Evolutionary conservation across 148 eudicot species (phyloP).

Genomic region (Rhododendron henanense): DNA sequence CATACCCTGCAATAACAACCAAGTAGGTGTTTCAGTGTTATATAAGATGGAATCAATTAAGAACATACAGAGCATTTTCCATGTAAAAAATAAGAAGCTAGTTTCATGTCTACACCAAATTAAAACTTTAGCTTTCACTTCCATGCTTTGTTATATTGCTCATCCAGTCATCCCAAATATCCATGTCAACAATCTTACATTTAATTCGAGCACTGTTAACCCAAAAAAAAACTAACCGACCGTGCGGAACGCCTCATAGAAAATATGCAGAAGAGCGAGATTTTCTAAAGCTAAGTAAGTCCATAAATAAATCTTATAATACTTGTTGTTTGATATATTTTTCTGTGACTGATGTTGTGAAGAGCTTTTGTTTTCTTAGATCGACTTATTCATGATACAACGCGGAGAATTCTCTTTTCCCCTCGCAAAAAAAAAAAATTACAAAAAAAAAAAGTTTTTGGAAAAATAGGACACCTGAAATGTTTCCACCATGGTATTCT

Average conservation of each 20-base stretch:
- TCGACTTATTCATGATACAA: too few relatives aligned
- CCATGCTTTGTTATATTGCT: neutral
- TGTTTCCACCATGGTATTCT: neutral
- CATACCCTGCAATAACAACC: conserved; percentile 5
- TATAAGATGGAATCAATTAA: neutral
- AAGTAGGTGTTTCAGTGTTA: neutral
- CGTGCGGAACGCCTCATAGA: too few relatives aligned
- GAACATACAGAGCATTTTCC: neutral
- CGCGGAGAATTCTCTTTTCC: neutral
- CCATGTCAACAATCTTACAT: neutral
- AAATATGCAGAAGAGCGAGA: neutral
- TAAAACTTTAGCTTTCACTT: neutral
- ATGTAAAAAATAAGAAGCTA: neutral
- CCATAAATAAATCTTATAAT: too few relatives aligned
- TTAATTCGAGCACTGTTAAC: neutral
- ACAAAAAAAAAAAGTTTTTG: neutral
- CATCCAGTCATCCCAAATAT: neutral
- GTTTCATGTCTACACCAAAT: neutral
- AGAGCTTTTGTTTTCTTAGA: neutral
- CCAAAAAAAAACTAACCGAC: too few relatives aligned
- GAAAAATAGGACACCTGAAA: neutral
- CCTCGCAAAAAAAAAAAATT: neutral
- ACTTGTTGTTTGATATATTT: neutral
- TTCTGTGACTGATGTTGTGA: neutral
- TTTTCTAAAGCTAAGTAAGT: too few relatives aligned